Conservation (phyloP, 2,329 filamentous ascomycete genomes). For the Alternaria metachromatica region DNA sequence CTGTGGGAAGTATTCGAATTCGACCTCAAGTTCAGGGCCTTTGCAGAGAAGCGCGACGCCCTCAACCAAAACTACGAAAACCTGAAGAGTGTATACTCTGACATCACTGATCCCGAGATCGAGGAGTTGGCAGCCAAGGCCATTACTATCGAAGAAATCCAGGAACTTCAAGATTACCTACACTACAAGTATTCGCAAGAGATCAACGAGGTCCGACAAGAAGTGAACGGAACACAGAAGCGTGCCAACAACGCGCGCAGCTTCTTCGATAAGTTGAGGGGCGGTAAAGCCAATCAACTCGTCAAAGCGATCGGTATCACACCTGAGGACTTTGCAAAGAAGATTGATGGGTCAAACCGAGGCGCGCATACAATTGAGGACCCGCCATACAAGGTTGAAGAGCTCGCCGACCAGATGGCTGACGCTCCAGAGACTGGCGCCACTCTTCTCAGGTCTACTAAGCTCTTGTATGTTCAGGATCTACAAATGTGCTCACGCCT, state of each 20-base stretch:
- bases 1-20: slow-evolving; percentile 94
- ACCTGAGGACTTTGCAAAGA: slow-evolving; percentile 86
- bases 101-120: slow-evolving; percentile 74
- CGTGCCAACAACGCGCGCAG: slow-evolving; percentile 83
- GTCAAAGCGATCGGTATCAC: slow-evolving; percentile 90
- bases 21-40: slow-evolving; percentile 91
- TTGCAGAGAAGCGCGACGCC: slow-evolving; percentile 89
- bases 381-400: slow-evolving; percentile 77
- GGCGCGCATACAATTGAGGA: slow-evolving; percentile 76
- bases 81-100: slow-evolving; percentile 64
- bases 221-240: slow-evolving; percentile 71
- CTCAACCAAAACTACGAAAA: slow-evolving; percentile 81
- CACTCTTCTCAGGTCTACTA: slow-evolving; percentile 78
- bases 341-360: slow-evolving; percentile 78
- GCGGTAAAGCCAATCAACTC: slow-evolving; percentile 78
- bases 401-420: slow-evolving; percentile 78
- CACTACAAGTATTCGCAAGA: slow-evolving; percentile 91
- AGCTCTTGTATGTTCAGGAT: slow-evolving; percentile 90
- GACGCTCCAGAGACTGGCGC: slow-evolving; percentile 65
- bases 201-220: slow-evolving; percentile 77
- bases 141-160: slow-evolving; percentile 89
- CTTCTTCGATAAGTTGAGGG: slow-evolving; percentile 83
- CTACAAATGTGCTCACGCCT: slow-evolving; percentile 86
- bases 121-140: slow-evolving; percentile 83
- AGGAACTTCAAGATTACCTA: slow-evolving; percentile 94